Evolutionary conservation across 257 asterid genomes (phyloP).

Genomic region (Striga asiatica): DNA sequence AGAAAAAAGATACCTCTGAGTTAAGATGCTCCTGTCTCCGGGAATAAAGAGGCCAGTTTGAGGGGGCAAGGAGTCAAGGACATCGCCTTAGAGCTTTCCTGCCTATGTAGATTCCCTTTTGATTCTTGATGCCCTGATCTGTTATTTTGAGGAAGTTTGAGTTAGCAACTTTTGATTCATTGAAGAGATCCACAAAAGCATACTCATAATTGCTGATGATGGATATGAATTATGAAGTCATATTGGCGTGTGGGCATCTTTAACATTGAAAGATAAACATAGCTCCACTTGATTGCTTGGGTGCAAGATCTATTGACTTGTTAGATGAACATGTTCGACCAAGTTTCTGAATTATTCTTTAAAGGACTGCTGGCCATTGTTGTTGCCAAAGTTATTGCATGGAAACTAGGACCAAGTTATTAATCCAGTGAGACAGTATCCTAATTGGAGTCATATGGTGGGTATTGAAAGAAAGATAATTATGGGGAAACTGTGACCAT

Average conservation of each 20-base stretch:
- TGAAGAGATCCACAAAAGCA: constrained; percentile 13
- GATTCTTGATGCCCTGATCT: constrained; percentile 16
- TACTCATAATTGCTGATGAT: constrained; percentile 19
- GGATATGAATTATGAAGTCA: constrained; percentile 13
- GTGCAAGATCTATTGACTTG: constrained; percentile 22
- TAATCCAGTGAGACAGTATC: constrained; percentile 15
- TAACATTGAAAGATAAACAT: constrained; percentile 13
- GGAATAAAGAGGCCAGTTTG: constrained; percentile 20
- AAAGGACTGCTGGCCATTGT: constrained; percentile 13
- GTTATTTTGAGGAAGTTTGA: constrained; percentile 18
- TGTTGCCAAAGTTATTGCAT: constrained; percentile 13
- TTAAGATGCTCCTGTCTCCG: constrained; percentile 18
- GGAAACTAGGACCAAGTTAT: constrained; percentile 14
- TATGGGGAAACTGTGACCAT: constrained; percentile 6
- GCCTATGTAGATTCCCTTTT: constrained; percentile 14
- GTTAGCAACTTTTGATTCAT: constrained; percentile 19
- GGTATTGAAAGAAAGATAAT: constrained; percentile 12
- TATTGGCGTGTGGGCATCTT: constrained; percentile 9
- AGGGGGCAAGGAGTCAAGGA: constrained; percentile 21
- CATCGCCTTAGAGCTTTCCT: constrained; percentile 13
- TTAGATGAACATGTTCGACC: constrained; percentile 14
- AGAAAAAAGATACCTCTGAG: constrained; percentile 19
- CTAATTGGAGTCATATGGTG: constrained; percentile 16
- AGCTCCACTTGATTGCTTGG: constrained; percentile 25
- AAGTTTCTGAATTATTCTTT: constrained; percentile 14